Base-by-base conservation (phyloP, 2,329 filamentous ascomycete genomes). In the Xylaria sp. region DNA sequence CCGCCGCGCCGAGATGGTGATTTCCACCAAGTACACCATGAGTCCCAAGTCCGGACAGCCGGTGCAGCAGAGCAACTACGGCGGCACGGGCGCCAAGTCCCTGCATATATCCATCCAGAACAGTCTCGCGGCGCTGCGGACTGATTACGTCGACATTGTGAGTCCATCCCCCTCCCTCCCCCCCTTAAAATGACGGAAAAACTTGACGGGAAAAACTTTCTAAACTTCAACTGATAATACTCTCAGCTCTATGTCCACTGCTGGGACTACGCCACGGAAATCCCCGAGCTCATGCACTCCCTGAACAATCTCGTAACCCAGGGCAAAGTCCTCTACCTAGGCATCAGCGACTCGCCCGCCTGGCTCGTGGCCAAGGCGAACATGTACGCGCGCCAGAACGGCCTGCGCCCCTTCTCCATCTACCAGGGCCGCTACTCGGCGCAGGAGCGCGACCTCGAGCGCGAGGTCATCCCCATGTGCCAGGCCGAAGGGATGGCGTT, bases 361-460 rank as follows among this genome's bases (percentile, higher is more conserved):
- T 86, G 84, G 84, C 70, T 83, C 46, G 81, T 83, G 33, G 74
- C 74, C 59, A 79, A 78, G 66, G 82, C 82, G 3, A 86, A 86
- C 64, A 90, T 74, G 88, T 89, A 15, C 84, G 87, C 52, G 80
- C 85, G 67, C 2, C 58, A 57, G 12, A 84, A 89, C 70, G 86
- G 85, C 36, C 79, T 90, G 48, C 82, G 83, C 15, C 85, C 81
- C 23, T 90, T 90, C 80, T 81, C 79, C 48, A 85, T 90, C 52
- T 91, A 90, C 77, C 89, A 91, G 78, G 89, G 89, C 20, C 80
- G 79, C 20, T 91, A 87, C 86, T 84, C 79, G 25, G 86, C 86
- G 15, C 82, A 84, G 0, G 73, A 82, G 25, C 83, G 89, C 3
- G 89, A 91, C 75, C 83, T 89, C 46, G 86, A 89, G 76, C 81